These are phyloP conservation scores for Leccinum pseudoinsigne DNA, from an alignment of 1,284 basidiomycete genomes.

Conservation along the genomic window DNA sequence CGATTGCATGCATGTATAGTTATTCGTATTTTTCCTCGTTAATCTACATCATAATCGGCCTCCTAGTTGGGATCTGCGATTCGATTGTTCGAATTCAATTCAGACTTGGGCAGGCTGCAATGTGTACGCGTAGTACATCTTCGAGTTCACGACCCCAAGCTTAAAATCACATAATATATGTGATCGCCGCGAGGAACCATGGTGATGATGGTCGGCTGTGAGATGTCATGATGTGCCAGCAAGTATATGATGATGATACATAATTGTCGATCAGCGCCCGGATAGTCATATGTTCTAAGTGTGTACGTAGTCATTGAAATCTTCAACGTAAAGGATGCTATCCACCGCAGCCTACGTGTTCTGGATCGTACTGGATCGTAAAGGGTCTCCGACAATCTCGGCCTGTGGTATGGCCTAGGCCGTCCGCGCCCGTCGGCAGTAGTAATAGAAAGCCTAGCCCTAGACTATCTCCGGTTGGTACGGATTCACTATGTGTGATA, in stretches of 20 bases:
- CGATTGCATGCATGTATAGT: neutral
- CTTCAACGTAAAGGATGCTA: neutral
- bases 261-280: too few relatives aligned
- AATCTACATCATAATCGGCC: neutral
- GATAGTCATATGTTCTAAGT: too few relatives aligned
- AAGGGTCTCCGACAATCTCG: neutral
- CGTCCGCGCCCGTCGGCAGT: neutral
- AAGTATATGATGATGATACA: too few relatives aligned
- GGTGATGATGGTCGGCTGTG: neutral
- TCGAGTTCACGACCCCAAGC: neutral
- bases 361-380: neutral
- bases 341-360: neutral
- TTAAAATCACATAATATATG: neutral
- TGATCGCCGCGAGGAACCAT: neutral
- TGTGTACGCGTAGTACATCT: neutral
- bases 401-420: neutral
- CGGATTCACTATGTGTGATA: neutral
- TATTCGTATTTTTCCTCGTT: conserved; percentile 10
- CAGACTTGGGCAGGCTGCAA: neutral
- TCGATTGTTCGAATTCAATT: neutral
- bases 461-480: neutral
- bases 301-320: neutral
- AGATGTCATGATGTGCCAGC: too few relatives aligned
- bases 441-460: neutral
- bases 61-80: neutral